phyloP scores from a whole-genome alignment of 2,329 filamentous ascomycete genomes.

The Zelopaecilomyces penicillatus region DNA sequence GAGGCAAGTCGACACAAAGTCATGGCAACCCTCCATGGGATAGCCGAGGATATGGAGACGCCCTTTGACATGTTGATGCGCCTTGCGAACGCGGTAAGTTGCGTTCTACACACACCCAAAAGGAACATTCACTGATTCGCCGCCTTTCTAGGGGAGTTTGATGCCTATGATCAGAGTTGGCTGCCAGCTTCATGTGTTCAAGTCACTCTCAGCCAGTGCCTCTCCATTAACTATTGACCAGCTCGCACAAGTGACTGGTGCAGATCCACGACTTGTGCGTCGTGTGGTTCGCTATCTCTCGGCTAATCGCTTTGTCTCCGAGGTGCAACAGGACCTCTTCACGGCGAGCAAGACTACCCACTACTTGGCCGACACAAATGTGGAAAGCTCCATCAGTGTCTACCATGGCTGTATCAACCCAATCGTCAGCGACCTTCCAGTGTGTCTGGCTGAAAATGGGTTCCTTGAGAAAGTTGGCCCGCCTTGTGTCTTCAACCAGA shows the following conservation, averaged over 20 bases:
- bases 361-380: slow-evolving; percentile 17
- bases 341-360: slow-evolving; percentile 20
- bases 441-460: background rate
- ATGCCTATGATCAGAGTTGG: slow-evolving; percentile 6
- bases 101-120: background rate
- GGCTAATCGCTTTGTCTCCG: slow-evolving; percentile 21
- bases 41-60: background rate
- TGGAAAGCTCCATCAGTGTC: slow-evolving; percentile 19
- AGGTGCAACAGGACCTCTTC: slow-evolving; percentile 20
- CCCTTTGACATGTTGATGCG: slow-evolving; percentile 5
- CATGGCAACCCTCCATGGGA: too few species aligned
- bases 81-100: slow-evolving; percentile 3
- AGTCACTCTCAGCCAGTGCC: slow-evolving; percentile 9
- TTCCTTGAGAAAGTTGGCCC: background rate
- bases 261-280: slow-evolving; percentile 18
- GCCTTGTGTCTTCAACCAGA: background rate
- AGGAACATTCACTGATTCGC: background rate
- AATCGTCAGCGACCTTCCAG: slow-evolving; percentile 18
- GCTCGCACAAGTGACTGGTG: slow-evolving; percentile 16
- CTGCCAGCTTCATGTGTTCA: slow-evolving; percentile 14
- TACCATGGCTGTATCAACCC: slow-evolving; percentile 16
- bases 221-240: slow-evolving; percentile 8
- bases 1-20: slow-evolving; percentile 2
- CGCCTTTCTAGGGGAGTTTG: too few species aligned
- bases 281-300: slow-evolving; percentile 25